Percentiles rank a stretch among this genome's conserved stretches.
phyloP scores from a whole-genome alignment of 768 basidiomycete species.

The Mycena alexandri region DNA sequence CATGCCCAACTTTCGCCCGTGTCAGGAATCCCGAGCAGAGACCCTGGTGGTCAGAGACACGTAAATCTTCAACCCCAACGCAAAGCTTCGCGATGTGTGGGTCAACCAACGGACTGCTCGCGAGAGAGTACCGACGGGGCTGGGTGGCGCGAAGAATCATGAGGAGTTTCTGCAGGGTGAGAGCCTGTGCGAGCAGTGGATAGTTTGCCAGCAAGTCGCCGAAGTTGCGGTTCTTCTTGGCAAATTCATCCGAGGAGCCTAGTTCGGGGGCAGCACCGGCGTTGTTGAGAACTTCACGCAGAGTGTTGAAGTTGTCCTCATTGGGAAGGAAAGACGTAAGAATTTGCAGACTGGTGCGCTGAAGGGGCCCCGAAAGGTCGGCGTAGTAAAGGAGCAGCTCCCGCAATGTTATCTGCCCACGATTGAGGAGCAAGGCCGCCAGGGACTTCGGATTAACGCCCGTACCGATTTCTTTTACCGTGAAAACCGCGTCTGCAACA shows the following conservation, averaged over 20 bases:
- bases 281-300: constrained; percentile 3
- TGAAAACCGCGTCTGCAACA: constrained; percentile 32
- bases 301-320: constrained; percentile 19
- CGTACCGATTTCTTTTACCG: constrained; percentile 19
- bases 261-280: constrained; percentile 8
- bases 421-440: constrained; percentile 19
- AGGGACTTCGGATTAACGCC: constrained; percentile 26
- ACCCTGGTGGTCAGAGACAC: constrained; percentile 25
- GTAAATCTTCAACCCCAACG: constrained; percentile 30
- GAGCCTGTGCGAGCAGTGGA: constrained; percentile 18
- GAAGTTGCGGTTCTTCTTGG: constrained; percentile 30
- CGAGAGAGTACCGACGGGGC: constrained; percentile 31
- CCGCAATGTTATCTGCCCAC: constrained; percentile 24
- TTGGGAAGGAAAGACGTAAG: constrained; percentile 22
- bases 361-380: constrained; percentile 28
- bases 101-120: constrained; percentile 31
- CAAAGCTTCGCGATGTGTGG: constrained; percentile 19
- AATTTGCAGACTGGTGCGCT: constrained; percentile 18
- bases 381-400: constrained; percentile 30
- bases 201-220: constrained; percentile 20
- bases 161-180: constrained; percentile 28
- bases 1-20: constrained; percentile 19
- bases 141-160: constrained; percentile 27
- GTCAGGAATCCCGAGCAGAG: constrained; percentile 32
- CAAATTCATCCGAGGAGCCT: background rate